Conservation (phyloP, 495 filamentous ascomycete species). For the Staphylotrichum tortipilum region DNA sequence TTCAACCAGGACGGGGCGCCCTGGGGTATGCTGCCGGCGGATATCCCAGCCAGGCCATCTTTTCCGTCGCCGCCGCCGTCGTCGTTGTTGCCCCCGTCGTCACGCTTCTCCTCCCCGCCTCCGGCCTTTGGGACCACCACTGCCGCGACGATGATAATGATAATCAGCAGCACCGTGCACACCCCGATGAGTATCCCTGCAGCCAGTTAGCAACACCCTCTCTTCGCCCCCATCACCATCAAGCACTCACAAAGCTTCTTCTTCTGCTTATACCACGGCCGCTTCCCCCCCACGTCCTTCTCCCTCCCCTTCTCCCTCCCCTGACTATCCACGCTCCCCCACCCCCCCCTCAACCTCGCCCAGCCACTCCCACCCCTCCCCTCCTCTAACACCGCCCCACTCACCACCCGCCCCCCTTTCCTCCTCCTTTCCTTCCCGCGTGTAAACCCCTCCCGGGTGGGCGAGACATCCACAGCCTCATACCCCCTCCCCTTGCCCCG, state of each 20-base stretch:
- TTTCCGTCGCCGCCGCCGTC: slow-evolving; percentile 18
- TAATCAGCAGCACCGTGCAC: slow-evolving; percentile 51
- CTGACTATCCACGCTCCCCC: slow-evolving; percentile 28
- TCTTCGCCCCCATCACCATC: background rate
- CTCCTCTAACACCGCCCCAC: slow-evolving; percentile 61
- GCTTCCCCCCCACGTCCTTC: slow-evolving; percentile 7
- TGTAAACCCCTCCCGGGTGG: background rate
- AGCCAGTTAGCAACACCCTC: slow-evolving; percentile 13
- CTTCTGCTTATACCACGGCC: slow-evolving; percentile 27
- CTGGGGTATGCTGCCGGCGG: slow-evolving; percentile 54
- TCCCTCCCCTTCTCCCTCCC: slow-evolving; percentile 27
- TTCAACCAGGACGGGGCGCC: slow-evolving; percentile 72
- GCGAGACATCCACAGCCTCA: background rate
- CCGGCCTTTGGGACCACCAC: slow-evolving; percentile 56
- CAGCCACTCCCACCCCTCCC: slow-evolving; percentile 32
- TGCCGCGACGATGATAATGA: slow-evolving; percentile 66
- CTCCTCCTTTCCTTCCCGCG: slow-evolving; percentile 14
- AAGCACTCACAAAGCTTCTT: slow-evolving; percentile 42
- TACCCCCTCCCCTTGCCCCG: slow-evolving; percentile 14
- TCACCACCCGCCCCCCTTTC: slow-evolving; percentile 51
- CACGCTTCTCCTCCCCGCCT: slow-evolving; percentile 9
- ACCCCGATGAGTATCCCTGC: slow-evolving; percentile 46
- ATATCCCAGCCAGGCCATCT: slow-evolving; percentile 51
- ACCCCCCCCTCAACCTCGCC: slow-evolving; percentile 26
- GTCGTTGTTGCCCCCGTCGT: slow-evolving; percentile 11